Conservation (phyloP, 257 asterid species). For the Ilex aquifolium region DNA sequence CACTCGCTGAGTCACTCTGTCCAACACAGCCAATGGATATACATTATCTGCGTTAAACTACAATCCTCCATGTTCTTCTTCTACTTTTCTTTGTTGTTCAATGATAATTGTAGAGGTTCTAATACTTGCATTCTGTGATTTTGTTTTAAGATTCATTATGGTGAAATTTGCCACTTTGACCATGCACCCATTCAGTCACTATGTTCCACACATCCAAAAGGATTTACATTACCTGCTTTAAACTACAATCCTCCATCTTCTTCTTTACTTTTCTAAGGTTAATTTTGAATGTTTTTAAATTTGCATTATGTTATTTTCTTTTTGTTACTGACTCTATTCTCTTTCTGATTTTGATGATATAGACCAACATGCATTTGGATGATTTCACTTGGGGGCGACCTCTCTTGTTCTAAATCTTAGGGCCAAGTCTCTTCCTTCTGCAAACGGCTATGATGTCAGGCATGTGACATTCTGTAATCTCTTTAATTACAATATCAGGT, state of each 20-base stretch:
- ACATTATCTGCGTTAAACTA: no score
- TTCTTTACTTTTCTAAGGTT: not conserved
- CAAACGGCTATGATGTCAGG: slow-evolving; percentile 64
- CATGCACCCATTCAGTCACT: not conserved
- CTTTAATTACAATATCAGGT: not conserved
- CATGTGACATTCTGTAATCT: slow-evolving; percentile 8
- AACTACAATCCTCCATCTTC: not conserved
- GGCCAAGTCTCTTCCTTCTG: slow-evolving; percentile 26
- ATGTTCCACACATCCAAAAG: not conserved
- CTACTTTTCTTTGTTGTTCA: not conserved
- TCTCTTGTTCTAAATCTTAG: slow-evolving; percentile 9
- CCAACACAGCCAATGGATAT: not conserved
- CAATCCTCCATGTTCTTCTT: not conserved
- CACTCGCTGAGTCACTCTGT: not conserved
- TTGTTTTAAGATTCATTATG: no score
- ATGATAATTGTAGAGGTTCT: no score
- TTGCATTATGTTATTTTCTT: not conserved
- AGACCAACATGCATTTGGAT: slow-evolving; percentile 4
- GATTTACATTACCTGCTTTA: not conserved
- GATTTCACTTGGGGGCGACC: slow-evolving; percentile 5
- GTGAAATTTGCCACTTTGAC: not conserved
- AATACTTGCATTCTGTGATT: not conserved
- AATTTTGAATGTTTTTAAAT: not conserved
- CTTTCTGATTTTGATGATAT: not conserved
- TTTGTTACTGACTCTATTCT: not conserved